Evolutionary conservation across 805 yeast genomes (phyloP).

Genomic region (Blastobotrys chiropterorum): DNA sequence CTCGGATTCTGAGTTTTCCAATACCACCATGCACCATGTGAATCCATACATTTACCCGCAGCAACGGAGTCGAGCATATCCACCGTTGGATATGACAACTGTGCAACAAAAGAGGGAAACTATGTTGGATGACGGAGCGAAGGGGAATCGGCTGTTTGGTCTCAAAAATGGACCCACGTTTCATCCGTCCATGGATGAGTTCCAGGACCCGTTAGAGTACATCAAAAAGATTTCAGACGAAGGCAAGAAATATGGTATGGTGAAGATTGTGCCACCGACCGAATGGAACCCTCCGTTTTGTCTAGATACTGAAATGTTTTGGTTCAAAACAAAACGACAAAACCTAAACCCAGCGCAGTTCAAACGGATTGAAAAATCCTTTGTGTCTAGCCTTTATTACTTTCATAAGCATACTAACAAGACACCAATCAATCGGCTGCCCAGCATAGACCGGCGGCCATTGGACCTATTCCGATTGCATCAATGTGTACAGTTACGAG

Average conservation of each 20-base stretch:
- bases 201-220: conserved; percentile 52
- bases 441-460: conserved; percentile 60
- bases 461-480: conserved; percentile 58
- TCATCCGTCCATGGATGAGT: conserved; percentile 44
- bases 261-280: conserved; percentile 57
- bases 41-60: conserved; percentile 42
- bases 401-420: conserved; percentile 31
- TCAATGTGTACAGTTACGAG: conserved; percentile 52
- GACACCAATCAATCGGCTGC: conserved; percentile 38
- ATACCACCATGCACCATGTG: not conserved
- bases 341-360: conserved; percentile 38
- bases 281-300: conserved; percentile 35
- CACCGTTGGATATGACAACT: conserved; percentile 36
- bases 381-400: conserved; percentile 41
- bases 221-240: conserved; percentile 43
- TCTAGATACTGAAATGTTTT: conserved; percentile 38
- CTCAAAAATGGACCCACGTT: conserved; percentile 40
- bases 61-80: conserved; percentile 38
- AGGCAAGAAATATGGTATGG: conserved; percentile 59
- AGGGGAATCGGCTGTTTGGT: conserved; percentile 11
- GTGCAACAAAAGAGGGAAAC: conserved; percentile 10
- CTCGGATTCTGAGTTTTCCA: no score
- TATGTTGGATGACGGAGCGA: not conserved
- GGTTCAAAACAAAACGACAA: conserved; percentile 48
- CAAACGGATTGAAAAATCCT: conserved; percentile 40